phyloP scores from a whole-genome alignment of 805 yeast genomes.

The Yarrowia deformans region DNA sequence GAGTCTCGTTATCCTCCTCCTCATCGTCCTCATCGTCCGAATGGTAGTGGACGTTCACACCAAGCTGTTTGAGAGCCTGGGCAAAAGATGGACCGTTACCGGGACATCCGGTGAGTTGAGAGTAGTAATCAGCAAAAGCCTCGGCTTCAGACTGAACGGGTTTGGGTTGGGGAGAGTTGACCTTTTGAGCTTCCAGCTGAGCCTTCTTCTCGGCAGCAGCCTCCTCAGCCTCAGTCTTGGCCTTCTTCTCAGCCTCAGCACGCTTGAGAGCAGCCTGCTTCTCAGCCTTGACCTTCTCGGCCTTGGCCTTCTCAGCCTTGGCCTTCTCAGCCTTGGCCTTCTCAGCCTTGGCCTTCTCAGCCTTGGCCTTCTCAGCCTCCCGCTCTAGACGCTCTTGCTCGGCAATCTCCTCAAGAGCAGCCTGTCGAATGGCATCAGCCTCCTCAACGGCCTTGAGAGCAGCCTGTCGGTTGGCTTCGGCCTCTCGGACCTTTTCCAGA shows the following conservation, averaged over 20 bases:
- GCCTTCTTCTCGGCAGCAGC: neutral
- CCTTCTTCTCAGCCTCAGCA: neutral
- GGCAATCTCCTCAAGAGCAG: constrained; percentile 13
- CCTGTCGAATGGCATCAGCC: constrained; percentile 2
- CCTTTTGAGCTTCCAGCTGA: neutral
- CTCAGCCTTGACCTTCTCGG: neutral
- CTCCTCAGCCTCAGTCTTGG: neutral
- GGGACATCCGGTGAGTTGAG: constrained; percentile 13
- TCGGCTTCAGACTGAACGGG: constrained; percentile 14
- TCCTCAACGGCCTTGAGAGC: constrained; percentile 10
- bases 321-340: constrained; percentile 7
- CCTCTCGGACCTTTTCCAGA: constrained; percentile 20
- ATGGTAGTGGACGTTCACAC: constrained; percentile 8
- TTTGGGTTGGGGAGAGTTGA: neutral
- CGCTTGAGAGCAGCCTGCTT: neutral
- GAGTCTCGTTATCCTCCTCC: neutral
- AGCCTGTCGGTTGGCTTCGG: constrained; percentile 6
- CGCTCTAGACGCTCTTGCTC: neutral
- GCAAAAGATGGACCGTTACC: constrained; percentile 24
- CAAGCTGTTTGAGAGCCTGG: constrained; percentile 37
- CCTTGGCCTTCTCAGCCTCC: neutral
- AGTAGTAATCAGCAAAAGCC: constrained; percentile 21
- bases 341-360: constrained; percentile 1
- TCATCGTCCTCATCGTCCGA: constrained; percentile 7
- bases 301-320: neutral